Conservation (phyloP, 2,329 filamentous ascomycete genomes). For the Sclerotinia glacialis region DNA sequence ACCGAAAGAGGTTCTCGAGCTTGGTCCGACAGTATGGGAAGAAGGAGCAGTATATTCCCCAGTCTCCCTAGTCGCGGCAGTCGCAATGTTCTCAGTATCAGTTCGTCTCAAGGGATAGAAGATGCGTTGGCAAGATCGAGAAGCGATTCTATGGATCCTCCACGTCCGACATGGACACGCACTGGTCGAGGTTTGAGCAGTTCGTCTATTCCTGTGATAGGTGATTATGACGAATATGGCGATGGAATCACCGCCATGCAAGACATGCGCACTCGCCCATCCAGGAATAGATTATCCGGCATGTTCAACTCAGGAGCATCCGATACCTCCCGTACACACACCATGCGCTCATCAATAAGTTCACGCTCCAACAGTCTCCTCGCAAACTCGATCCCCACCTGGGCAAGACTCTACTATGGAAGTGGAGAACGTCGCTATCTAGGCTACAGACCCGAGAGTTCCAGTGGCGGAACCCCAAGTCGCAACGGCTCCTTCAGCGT, state of each 20-base stretch:
- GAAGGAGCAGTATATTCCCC: slow-evolving; percentile 50
- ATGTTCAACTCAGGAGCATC: slow-evolving; percentile 48
- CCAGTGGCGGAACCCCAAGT: slow-evolving; percentile 42
- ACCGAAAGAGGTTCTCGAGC: slow-evolving; percentile 50
- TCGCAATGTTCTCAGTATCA: slow-evolving; percentile 56
- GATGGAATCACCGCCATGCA: slow-evolving; percentile 62
- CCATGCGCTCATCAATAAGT: slow-evolving; percentile 40
- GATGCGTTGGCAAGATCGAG: slow-evolving; percentile 26
- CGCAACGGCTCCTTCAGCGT: slow-evolving; percentile 44
- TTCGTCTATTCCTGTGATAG: slow-evolving; percentile 48
- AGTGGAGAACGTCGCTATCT: slow-evolving; percentile 59
- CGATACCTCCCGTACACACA: slow-evolving; percentile 42
- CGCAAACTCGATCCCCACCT: slow-evolving; percentile 45
- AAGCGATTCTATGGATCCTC: slow-evolving; percentile 48
- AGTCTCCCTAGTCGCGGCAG: slow-evolving; percentile 48
- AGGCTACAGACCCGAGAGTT: slow-evolving; percentile 36
- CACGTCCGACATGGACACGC: slow-evolving; percentile 45
- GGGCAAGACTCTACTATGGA: slow-evolving; percentile 65
- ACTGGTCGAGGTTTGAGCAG: slow-evolving; percentile 38
- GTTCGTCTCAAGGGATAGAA: slow-evolving; percentile 45
- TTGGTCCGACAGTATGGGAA: slow-evolving; percentile 42
- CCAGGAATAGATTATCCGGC: slow-evolving; percentile 52
- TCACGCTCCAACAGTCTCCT: slow-evolving; percentile 47
- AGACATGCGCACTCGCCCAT: slow-evolving; percentile 51
- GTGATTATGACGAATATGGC: slow-evolving; percentile 61